Evolutionary conservation across 1,284 basidiomycete species (phyloP), one percentile per base, ranked within the genome.

Genomic region (Schizophyllum commune): DNA sequence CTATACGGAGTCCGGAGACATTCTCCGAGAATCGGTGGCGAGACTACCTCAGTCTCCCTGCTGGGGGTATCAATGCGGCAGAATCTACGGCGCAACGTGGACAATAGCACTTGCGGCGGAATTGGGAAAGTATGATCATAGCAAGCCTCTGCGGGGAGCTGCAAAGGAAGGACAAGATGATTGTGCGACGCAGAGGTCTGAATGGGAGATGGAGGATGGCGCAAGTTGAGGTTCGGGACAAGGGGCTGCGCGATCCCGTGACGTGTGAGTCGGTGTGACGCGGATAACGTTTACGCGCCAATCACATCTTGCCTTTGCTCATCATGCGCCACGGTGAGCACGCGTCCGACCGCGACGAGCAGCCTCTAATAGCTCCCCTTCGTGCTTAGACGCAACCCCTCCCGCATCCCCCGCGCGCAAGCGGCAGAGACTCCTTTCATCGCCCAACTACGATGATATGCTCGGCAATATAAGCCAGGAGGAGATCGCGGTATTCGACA

Each of bases 361-460:
- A 47, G 17, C 17, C 39, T 47, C 39, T 17, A 11, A 11, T 47
- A 15, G 9, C 39, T 9, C 2, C 9, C 39, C 9, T 13, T 47
- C n/a, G 9, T 47, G 17, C 2, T 47, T 32, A 68, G 69, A 55
- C 60, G 62, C 63, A 15, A 69, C 70, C 57, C 74, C 72, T 1
- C 71, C 68, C 53, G 68, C 65, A 52, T 81, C 79, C 27, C 80
- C 79, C 20, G 67, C 72, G 22, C 72, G 74, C 33, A 86, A 90
- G 72, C 77, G 83, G 33, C 80, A 81, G 66, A 77, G 87, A 55
- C 75, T 87, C 4, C 54, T 61, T 51, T 87, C 85, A 0, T 89
- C 87, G 5, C 86, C 88, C 0, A 82, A 83, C n/a, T 86, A 84
- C 66, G 87, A 88, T 61, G 77, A 80, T 47, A 80, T 83, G 63